These are phyloP conservation scores for Alternaria sp. DNA, from an alignment of 2,329 filamentous ascomycete genomes.

Conservation along the genomic window DNA sequence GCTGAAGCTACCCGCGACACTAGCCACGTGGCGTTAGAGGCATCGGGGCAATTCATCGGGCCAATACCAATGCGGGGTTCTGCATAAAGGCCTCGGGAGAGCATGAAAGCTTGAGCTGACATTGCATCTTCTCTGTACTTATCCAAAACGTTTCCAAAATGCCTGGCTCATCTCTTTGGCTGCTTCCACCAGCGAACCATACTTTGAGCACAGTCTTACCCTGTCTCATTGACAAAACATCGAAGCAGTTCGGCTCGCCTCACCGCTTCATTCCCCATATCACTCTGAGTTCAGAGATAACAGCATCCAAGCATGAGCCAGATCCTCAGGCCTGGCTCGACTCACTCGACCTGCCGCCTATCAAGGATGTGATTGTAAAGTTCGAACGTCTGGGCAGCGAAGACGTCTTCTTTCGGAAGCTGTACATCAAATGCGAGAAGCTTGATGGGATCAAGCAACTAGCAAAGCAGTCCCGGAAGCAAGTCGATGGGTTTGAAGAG, in stretches of 20 bases:
- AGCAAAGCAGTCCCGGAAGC: conserved; percentile 33
- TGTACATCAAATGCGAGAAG: conserved; percentile 48
- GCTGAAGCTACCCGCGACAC: not conserved
- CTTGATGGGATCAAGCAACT: conserved; percentile 31
- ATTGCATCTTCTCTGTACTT: not conserved
- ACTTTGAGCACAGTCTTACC: conserved; percentile 39
- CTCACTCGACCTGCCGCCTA: conserved; percentile 29
- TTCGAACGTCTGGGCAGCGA: conserved; percentile 44
- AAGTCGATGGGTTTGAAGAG: conserved; percentile 34
- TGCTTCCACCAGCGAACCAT: conserved; percentile 47
- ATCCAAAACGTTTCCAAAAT: conserved; percentile 22
- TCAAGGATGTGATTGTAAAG: conserved; percentile 25
- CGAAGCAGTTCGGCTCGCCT: conserved; percentile 45
- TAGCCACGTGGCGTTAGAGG: conserved; percentile 14
- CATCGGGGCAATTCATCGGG: not conserved
- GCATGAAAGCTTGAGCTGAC: conserved; percentile 1
- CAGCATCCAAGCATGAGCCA: conserved; percentile 25
- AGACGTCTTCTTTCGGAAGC: conserved; percentile 48
- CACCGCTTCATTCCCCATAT: conserved; percentile 51
- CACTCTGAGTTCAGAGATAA: conserved; percentile 50
- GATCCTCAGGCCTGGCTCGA: conserved; percentile 49
- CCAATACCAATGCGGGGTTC: not conserved
- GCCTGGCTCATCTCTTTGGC: conserved; percentile 53
- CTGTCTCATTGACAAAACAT: conserved; percentile 42
- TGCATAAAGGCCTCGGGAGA: not conserved